These are phyloP conservation scores for Sporothrix pseudoabietina DNA, from an alignment of 2,329 filamentous ascomycete species.

Conservation along the genomic window DNA sequence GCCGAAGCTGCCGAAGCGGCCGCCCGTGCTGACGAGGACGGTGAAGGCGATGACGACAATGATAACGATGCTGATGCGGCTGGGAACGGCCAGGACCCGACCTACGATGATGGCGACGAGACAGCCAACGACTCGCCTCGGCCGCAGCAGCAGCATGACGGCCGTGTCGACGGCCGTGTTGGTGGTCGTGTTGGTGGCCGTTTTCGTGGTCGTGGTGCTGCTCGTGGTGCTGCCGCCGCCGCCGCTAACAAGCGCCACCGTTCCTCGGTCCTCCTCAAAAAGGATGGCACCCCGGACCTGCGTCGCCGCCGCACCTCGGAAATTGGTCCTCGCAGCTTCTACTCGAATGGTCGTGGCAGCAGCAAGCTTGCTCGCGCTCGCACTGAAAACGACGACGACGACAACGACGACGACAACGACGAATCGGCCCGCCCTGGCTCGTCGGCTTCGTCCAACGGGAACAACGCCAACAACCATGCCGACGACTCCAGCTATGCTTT, in stretches of 20 bases:
- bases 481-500: constrained; percentile 55
- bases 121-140: constrained; percentile 33
- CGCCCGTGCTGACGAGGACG: not conserved
- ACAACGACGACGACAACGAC: not conserved
- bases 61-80: constrained; percentile 12
- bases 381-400: not conserved
- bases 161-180: too few relatives aligned
- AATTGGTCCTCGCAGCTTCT: constrained; percentile 48
- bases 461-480: constrained; percentile 43
- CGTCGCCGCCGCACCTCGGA: constrained; percentile 35
- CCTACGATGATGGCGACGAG: constrained; percentile 18
- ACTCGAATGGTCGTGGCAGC: constrained; percentile 30
- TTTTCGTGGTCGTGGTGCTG: not conserved
- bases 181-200: not conserved
- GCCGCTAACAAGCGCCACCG: not conserved
- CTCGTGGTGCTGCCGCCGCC: constrained; percentile 32
- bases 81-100: constrained; percentile 2
- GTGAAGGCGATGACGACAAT: constrained; percentile 3
- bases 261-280: not conserved
- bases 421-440: constrained; percentile 45
- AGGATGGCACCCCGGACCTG: not conserved
- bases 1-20: constrained; percentile 24
- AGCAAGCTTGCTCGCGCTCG: too few relatives aligned
- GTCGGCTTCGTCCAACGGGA: constrained; percentile 54
- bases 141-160: not conserved